Conservation (phyloP, 345 rosid species). For the Atalantia buxifolia region DNA sequence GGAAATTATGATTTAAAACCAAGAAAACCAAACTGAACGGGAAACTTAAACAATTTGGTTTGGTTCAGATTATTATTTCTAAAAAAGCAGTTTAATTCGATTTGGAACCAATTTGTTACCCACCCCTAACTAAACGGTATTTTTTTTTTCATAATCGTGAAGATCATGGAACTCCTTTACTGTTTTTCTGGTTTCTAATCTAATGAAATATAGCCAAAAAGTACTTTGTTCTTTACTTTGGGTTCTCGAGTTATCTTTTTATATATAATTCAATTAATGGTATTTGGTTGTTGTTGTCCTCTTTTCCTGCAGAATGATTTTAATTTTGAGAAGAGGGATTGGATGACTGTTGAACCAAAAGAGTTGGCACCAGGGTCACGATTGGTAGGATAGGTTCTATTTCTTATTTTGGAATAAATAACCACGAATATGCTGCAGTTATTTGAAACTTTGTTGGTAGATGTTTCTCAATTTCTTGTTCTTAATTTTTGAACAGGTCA, state of each 20-base stretch:
- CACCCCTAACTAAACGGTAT: no score
- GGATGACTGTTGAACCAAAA: constrained; percentile 60
- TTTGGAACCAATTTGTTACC: no score
- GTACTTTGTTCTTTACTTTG: not conserved
- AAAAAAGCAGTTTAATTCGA: no score
- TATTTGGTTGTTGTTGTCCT: constrained; percentile 1
- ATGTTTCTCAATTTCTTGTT: not conserved
- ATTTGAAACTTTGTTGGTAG: not conserved
- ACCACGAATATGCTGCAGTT: not conserved
- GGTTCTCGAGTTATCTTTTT: not conserved
- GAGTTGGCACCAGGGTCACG: constrained; percentile 73
- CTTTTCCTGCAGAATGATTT: constrained; percentile 54
- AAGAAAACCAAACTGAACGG: no score
- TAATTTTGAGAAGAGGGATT: constrained; percentile 75
- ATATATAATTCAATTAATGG: not conserved
- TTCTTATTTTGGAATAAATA: constrained; percentile 3
- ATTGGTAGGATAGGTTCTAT: constrained; percentile 47
- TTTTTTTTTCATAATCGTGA: not conserved
- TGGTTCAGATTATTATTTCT: no score
- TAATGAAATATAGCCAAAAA: not conserved
- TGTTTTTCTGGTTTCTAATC: not conserved
- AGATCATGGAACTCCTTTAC: not conserved
- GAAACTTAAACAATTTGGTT: no score
- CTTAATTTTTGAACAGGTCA: constrained; percentile 45
- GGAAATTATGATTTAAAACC: no score